These are phyloP conservation scores for Daldinia eschscholtzii DNA, from an alignment of 2,329 filamentous ascomycete genomes.

Conservation along the genomic window DNA sequence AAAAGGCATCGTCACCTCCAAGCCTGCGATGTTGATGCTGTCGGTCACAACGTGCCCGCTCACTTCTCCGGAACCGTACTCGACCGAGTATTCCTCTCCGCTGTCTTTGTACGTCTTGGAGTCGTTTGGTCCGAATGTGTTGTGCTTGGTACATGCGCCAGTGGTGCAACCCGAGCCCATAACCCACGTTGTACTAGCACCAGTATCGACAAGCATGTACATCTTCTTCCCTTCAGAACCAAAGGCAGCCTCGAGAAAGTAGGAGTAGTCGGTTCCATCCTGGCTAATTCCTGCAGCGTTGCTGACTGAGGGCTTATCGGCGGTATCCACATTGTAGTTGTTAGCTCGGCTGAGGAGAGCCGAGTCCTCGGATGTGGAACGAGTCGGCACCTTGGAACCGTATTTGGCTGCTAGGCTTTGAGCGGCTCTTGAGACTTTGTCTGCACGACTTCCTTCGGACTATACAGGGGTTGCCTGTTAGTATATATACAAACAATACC, in stretches of 20 bases:
- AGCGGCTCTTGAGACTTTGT: conserved; percentile 56
- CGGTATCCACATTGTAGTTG: conserved; percentile 61
- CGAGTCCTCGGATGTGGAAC: conserved; percentile 35
- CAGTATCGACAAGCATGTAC: conserved; percentile 75
- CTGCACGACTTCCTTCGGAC: conserved; percentile 52
- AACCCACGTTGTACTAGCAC: conserved; percentile 83
- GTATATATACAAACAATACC: neutral
- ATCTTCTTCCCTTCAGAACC: conserved; percentile 67
- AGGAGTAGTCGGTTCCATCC: conserved; percentile 75
- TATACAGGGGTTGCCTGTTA: conserved; percentile 38
- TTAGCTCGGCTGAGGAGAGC: conserved; percentile 58
- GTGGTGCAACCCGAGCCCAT: conserved; percentile 78
- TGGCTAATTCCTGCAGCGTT: conserved; percentile 70
- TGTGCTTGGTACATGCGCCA: conserved; percentile 75
- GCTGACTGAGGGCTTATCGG: conserved; percentile 59
- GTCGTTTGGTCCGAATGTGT: conserved; percentile 73
- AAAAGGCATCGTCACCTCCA: conserved; percentile 75
- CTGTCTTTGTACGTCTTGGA: conserved; percentile 73
- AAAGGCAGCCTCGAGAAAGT: conserved; percentile 70
- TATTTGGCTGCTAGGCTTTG: conserved; percentile 58
- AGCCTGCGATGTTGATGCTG: conserved; percentile 73
- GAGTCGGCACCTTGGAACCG: conserved; percentile 45
- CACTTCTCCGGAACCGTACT: conserved; percentile 83
- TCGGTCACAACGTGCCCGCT: conserved; percentile 76
- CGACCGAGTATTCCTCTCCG: conserved; percentile 70